These are phyloP conservation scores for Diutina scorzettiae DNA, from an alignment of 1,139 yeast species.

Conservation along the genomic window DNA sequence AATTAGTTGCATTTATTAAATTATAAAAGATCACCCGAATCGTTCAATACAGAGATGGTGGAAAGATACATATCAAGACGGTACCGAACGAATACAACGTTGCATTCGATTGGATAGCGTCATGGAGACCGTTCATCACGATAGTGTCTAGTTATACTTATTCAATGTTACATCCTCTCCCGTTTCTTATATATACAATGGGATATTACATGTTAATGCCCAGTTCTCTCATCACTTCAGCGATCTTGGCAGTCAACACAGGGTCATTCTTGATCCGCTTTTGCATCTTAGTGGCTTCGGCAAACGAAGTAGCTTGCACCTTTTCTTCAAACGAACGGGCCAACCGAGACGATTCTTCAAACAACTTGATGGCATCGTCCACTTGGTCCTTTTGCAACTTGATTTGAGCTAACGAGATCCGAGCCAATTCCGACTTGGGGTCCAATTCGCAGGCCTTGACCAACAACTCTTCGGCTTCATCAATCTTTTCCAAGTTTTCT, in stretches of 20 bases:
- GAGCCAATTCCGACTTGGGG: slow-evolving; percentile 81
- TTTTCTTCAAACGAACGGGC: slow-evolving; percentile 83
- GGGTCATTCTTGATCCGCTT: slow-evolving; percentile 60
- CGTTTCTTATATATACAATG: neutral
- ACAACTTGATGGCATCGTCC: slow-evolving; percentile 69
- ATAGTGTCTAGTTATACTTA: too few species aligned
- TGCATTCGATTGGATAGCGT: too few species aligned
- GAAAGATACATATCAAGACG: too few species aligned
- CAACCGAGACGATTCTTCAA: slow-evolving; percentile 71
- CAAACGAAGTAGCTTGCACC: slow-evolving; percentile 82
- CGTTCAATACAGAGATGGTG: too few species aligned
- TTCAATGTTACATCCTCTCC: too few species aligned
- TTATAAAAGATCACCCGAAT: too few species aligned
- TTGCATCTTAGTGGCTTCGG: slow-evolving; percentile 85
- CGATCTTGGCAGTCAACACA: slow-evolving; percentile 28
- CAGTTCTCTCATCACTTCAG: slow-evolving; percentile 18
- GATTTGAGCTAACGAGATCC: slow-evolving; percentile 83
- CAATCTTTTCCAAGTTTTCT: slow-evolving; percentile 41
- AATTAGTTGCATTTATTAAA: too few species aligned
- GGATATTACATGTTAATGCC: neutral
- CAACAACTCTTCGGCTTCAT: slow-evolving; percentile 56
- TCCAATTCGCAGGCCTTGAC: slow-evolving; percentile 72
- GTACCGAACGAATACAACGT: too few species aligned
- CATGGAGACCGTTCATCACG: too few species aligned
- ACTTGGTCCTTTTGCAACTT: slow-evolving; percentile 74